Base-by-base conservation (phyloP, 148 eudicot species). In the Limonium bicolor region DNA sequence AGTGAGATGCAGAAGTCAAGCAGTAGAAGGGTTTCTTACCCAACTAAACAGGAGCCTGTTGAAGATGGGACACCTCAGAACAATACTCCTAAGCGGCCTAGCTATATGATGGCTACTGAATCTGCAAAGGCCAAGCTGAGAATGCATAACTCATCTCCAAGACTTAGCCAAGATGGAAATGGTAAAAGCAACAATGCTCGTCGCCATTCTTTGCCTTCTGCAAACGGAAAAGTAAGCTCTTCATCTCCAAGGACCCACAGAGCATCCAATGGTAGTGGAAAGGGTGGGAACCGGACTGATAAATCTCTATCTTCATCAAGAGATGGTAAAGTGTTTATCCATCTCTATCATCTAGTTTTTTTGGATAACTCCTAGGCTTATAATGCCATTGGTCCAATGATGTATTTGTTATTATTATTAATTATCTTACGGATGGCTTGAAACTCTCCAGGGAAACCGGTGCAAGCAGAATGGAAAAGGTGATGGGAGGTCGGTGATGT, bases 81-180 rank as follows among this genome's bases (percentile, higher is more conserved):
- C 41, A n/a, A n/a, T n/a, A 66, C 58, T 34, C 50, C 64, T 2
- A 62, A 63, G 41, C 34, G 65, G 58, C 80, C 80, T 4, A 74
- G 80, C 60, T 74, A 74, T 41, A 69, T 69, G 80, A 66, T 62
- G 49, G 76, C 76, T 26, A 73, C 80, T 39, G 58, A 65, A 59
- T 73, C 75, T 42, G 80, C 72, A 16, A 69, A 74, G 49, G 80
- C 80, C 36, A 74, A 74, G 54, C 52, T 69, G 37, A 74, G 64
- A 66, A 72, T 47, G 30, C 76, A 74, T 37, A 71, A 71, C 36
- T n/a, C n/a, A n/a, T 69, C 80, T 26, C 80, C 72, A 16, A 62
- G 55, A 45, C 7, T 49, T 36, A 51, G 46, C 55, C 72, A 63
- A 62, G 76, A 69, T 27, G 63, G 48, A 7, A 39, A 51, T 40